Percentiles rank a stretch among this genome's conserved stretches.
These are phyloP conservation scores for Corylus avellana DNA, from an alignment of 306 rosid genomes.

Conservation along the genomic window DNA sequence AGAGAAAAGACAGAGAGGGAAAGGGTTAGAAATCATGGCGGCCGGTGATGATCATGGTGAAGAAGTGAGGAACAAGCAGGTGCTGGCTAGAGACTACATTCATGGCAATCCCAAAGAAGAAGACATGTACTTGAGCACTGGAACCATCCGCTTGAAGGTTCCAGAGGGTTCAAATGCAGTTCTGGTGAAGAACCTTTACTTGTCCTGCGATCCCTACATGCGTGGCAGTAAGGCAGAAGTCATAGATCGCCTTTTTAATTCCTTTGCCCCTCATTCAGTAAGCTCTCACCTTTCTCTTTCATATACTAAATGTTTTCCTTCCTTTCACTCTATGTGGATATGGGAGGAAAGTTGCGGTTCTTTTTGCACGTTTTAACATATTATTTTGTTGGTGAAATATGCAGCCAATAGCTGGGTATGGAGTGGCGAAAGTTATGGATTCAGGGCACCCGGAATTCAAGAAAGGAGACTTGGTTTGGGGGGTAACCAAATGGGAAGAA, in stretches of 20 bases:
- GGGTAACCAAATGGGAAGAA: constrained; percentile 60
- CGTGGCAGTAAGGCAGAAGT: constrained; percentile 1
- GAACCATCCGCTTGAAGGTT: constrained; percentile 33
- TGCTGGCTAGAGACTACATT: constrained; percentile 21
- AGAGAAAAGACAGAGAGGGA: not conserved
- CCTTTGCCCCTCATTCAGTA: constrained; percentile 50
- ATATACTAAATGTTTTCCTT: not conserved
- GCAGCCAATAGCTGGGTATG: constrained; percentile 49
- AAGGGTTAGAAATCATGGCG: not conserved
- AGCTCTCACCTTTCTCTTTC: not conserved
- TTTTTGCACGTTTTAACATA: not conserved
- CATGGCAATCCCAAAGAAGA: constrained; percentile 44
- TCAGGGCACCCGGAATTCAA: constrained; percentile 47
- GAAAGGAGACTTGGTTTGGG: constrained; percentile 50
- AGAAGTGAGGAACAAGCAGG: constrained; percentile 44
- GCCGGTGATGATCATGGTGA: not conserved
- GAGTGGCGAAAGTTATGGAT: constrained; percentile 50
- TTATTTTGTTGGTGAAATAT: not conserved
- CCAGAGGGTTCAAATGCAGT: constrained; percentile 36
- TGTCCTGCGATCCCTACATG: constrained; percentile 57
- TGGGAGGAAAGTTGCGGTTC: not conserved
- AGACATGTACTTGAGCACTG: constrained; percentile 36
- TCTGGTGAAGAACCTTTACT: constrained; percentile 43
- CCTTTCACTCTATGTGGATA: not conserved
- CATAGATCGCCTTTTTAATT: constrained; percentile 6